A percentile compares a stretch with the other conserved stretches of the same genome.
These are phyloP conservation scores for Lantana camara DNA, from an alignment of 257 asterid genomes.

Conservation along the genomic window DNA sequence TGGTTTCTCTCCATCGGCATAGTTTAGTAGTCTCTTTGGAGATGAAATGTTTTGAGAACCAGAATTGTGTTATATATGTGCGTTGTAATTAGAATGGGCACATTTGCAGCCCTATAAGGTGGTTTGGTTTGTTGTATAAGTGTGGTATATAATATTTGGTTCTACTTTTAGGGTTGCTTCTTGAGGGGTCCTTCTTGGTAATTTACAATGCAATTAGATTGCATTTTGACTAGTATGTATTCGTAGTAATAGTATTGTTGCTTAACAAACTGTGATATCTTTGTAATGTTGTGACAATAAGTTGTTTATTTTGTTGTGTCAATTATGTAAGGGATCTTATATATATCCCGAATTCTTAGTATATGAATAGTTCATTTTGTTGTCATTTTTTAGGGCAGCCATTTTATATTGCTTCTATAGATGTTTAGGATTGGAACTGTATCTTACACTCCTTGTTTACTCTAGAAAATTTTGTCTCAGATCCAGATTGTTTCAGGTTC, in stretches of 20 bases:
- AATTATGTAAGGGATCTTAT: background rate
- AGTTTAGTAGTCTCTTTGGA: slow-evolving; percentile 4
- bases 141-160: slow-evolving; percentile 34
- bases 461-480: no score
- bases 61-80: slow-evolving; percentile 6
- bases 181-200: slow-evolving; percentile 15
- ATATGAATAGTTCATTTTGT: no score
- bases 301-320: slow-evolving; percentile 14
- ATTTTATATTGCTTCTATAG: no score
- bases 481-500: no score
- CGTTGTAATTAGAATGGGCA: slow-evolving; percentile 4
- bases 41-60: slow-evolving; percentile 16
- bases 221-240: slow-evolving; percentile 17
- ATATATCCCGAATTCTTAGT: background rate
- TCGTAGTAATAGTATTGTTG: slow-evolving; percentile 24
- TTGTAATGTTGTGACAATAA: slow-evolving; percentile 38
- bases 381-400: no score
- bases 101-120: background rate
- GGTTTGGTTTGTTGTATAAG: background rate
- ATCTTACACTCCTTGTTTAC: no score
- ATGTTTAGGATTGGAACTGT: no score
- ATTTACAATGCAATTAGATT: background rate
- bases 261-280: slow-evolving; percentile 10
- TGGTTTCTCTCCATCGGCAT: background rate
- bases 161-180: slow-evolving; percentile 8